Evolutionary conservation across 768 basidiomycete genomes (phyloP).

Genomic region (Serendipita sp.): DNA sequence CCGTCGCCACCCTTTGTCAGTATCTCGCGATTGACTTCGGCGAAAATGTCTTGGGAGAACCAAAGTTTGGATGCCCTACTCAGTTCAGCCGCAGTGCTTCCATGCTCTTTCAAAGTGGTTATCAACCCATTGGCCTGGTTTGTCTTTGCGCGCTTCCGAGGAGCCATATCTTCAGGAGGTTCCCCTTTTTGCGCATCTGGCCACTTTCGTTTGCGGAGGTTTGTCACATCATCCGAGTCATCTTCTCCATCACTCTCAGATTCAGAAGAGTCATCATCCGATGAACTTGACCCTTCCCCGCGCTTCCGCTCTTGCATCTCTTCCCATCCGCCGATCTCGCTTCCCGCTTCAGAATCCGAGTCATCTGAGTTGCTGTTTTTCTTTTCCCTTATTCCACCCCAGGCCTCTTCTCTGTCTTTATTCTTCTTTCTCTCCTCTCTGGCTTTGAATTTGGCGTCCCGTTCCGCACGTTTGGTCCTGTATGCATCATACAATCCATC

Average conservation of each 20-base stretch:
- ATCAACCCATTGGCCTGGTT: conserved; percentile 21
- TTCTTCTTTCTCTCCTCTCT: conserved; percentile 60
- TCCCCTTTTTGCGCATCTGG: conserved; percentile 12
- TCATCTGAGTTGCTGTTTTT: conserved; percentile 27
- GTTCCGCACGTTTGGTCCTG: conserved; percentile 58
- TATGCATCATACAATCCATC: conserved; percentile 84
- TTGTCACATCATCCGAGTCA: conserved; percentile 22
- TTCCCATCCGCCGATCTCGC: conserved; percentile 54
- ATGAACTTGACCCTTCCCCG: conserved; percentile 16
- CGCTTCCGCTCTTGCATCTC: conserved; percentile 41
- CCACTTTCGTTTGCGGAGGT: conserved; percentile 30
- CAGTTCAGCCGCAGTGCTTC: conserved; percentile 18
- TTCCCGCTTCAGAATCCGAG: conserved; percentile 21
- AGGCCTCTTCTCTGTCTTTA: conserved; percentile 55
- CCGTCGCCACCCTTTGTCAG: conserved; percentile 26
- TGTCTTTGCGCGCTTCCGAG: background rate
- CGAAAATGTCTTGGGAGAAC: conserved; percentile 91
- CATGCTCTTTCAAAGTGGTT: conserved; percentile 28
- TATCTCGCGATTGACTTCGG: conserved; percentile 31
- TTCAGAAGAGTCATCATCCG: conserved; percentile 24
- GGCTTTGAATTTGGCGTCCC: conserved; percentile 76
- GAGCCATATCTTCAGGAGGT: conserved; percentile 33
- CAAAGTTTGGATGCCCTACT: conserved; percentile 66
- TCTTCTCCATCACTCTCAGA: conserved; percentile 33
- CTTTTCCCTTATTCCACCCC: conserved; percentile 49